These are phyloP conservation scores for Lentinus polychrous DNA, from an alignment of 1,284 basidiomycete genomes.

Conservation along the genomic window DNA sequence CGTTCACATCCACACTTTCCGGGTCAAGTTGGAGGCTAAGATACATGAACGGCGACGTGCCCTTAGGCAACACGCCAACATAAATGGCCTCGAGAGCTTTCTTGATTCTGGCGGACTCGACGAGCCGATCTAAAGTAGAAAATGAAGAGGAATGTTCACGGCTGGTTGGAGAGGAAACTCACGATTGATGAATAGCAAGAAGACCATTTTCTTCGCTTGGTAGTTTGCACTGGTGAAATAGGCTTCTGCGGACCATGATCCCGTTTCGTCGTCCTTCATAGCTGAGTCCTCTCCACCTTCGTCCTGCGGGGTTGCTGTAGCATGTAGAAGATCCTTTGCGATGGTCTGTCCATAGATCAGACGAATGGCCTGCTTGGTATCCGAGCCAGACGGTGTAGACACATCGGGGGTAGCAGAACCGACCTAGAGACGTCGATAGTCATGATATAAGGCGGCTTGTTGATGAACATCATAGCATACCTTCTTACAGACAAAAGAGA, in stretches of 20 bases:
- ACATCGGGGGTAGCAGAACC: constrained; percentile 75
- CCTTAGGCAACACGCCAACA: constrained; percentile 84
- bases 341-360: constrained; percentile 79
- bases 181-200: constrained; percentile 98
- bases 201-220: constrained; percentile 78
- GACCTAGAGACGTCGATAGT: constrained; percentile 38
- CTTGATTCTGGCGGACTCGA: constrained; percentile 86
- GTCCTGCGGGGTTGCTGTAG: constrained; percentile 34
- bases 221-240: constrained; percentile 88
- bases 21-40: constrained; percentile 85
- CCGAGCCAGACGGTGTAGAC: constrained; percentile 71
- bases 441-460: not conserved
- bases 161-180: constrained; percentile 24
- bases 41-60: constrained; percentile 87
- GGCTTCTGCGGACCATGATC: constrained; percentile 60
- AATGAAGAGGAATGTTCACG: not conserved
- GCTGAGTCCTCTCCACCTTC: constrained; percentile 27
- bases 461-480: constrained; percentile 29
- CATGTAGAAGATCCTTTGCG: constrained; percentile 73
- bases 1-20: constrained; percentile 90
- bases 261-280: constrained; percentile 24
- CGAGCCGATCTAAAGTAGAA: constrained; percentile 70
- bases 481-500: constrained; percentile 91
- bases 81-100: constrained; percentile 87
- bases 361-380: constrained; percentile 69